A percentile compares a stretch with the other conserved stretches of the same genome.
phyloP scores from a whole-genome alignment of 495 filamentous ascomycete species.

The Apiosordaria backusii region DNA sequence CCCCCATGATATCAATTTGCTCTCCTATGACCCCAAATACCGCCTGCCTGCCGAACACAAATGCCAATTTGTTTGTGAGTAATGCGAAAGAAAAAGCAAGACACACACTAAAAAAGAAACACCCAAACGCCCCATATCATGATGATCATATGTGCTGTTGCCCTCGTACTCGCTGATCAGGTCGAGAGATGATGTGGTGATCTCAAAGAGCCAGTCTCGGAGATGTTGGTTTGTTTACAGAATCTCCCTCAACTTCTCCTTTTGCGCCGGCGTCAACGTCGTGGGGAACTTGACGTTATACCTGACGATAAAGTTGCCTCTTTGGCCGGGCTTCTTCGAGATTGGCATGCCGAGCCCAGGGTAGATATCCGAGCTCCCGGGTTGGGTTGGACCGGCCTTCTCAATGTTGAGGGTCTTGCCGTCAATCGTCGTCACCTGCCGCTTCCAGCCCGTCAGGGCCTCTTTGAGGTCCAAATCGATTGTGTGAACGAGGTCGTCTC shows the following conservation, averaged over 20 bases:
- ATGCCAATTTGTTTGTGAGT: background rate
- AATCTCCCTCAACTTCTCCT: constrained; percentile 72
- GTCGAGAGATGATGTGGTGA: background rate
- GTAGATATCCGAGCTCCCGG: constrained; percentile 74
- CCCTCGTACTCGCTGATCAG: background rate
- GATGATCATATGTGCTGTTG: constrained; percentile 4
- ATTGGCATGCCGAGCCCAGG: constrained; percentile 87
- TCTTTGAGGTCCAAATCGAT: constrained; percentile 89
- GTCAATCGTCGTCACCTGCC: constrained; percentile 90
- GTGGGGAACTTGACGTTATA: constrained; percentile 90
- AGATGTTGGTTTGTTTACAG: constrained; percentile 40
- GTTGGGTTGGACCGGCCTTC: constrained; percentile 77
- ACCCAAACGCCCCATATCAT: background rate
- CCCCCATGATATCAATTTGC: background rate
- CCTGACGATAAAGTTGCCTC: constrained; percentile 84
- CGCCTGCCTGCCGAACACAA: background rate
- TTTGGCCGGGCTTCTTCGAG: constrained; percentile 76
- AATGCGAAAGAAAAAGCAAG: background rate
- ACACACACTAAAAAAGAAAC: background rate
- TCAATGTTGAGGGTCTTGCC: constrained; percentile 73
- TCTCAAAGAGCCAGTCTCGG: background rate
- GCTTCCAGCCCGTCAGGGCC: constrained; percentile 91
- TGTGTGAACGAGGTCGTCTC: constrained; percentile 74
- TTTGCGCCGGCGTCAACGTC: constrained; percentile 68
- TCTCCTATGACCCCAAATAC: background rate